A percentile compares a stretch with the other conserved stretches of the same genome.
These are phyloP conservation scores for Auriculariales sp. DNA, from an alignment of 768 basidiomycete species.

Conservation along the genomic window DNA sequence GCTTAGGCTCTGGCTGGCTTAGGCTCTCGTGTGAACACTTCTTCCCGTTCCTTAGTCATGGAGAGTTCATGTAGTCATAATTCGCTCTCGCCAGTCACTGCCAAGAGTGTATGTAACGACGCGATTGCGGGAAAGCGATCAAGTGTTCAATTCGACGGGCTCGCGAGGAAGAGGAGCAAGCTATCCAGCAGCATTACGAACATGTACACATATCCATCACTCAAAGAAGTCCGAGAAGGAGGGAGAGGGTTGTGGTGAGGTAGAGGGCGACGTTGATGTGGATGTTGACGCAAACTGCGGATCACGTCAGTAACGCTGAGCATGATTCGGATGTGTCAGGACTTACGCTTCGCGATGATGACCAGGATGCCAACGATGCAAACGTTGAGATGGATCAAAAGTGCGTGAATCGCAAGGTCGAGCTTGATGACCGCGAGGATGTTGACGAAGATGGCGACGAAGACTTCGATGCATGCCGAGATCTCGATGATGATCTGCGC, in stretches of 20 bases:
- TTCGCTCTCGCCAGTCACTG: too few relatives aligned
- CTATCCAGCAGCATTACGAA: too few relatives aligned
- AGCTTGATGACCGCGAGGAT: neutral
- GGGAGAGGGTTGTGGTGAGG: neutral
- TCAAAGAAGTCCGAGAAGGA: neutral
- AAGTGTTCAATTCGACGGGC: too few relatives aligned
- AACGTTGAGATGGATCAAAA: neutral
- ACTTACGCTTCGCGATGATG: neutral
- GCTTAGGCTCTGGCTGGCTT: too few relatives aligned
- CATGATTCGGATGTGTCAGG: too few relatives aligned
- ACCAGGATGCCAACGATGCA: neutral
- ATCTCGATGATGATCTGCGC: neutral
- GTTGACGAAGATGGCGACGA: neutral
- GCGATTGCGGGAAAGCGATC: too few relatives aligned
- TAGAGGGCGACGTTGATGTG: neutral
- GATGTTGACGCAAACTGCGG: neutral
- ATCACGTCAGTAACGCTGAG: neutral
- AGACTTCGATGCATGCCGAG: neutral
- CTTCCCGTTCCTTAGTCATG: too few relatives aligned
- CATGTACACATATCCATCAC: too few relatives aligned
- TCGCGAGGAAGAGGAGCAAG: too few relatives aligned
- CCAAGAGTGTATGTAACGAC: too few relatives aligned
- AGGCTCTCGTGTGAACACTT: too few relatives aligned
- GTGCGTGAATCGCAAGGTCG: neutral
- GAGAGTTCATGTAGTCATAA: too few relatives aligned